Conservation (phyloP, 331 rosid species). For the Rhamnella rubrinervis region DNA sequence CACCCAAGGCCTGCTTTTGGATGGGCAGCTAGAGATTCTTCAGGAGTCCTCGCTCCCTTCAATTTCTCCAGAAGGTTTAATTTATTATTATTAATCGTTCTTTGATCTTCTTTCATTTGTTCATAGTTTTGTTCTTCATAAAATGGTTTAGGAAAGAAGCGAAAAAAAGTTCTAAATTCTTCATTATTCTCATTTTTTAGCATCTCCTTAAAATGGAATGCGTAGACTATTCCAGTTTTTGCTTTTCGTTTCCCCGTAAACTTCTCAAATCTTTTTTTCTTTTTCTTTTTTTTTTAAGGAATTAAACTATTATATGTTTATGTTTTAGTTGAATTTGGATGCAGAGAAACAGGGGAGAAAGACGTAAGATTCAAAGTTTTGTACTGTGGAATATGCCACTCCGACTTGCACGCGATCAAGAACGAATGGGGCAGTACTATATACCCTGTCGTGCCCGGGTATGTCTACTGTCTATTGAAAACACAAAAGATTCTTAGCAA, state of each 20-base stretch:
- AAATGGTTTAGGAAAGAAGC: no score
- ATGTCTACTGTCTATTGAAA: neutral
- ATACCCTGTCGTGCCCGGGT: conserved; percentile 67
- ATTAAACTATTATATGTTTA: neutral
- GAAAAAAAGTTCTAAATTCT: no score
- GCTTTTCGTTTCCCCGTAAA: neutral
- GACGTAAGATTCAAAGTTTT: conserved; percentile 54
- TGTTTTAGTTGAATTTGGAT: neutral
- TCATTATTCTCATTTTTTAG: no score
- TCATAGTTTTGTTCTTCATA: neutral
- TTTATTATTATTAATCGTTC: neutral
- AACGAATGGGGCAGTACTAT: conserved; percentile 44
- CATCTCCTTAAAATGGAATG: no score
- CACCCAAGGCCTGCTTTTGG: conserved; percentile 33
- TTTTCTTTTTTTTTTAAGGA: no score
- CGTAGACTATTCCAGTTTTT: no score
- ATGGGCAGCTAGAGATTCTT: conserved; percentile 59
- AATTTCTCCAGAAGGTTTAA: conserved; percentile 42
- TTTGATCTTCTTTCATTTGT: neutral
- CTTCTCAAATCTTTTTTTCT: neutral
- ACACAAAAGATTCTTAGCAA: neutral
- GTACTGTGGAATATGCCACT: conserved; percentile 58
- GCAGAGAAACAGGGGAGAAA: conserved; percentile 49
- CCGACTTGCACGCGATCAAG: conserved; percentile 41
- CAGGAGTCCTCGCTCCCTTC: conserved; percentile 50